phyloP scores from a whole-genome alignment of 495 filamentous ascomycete genomes.

The Cladorrhinum samala region DNA sequence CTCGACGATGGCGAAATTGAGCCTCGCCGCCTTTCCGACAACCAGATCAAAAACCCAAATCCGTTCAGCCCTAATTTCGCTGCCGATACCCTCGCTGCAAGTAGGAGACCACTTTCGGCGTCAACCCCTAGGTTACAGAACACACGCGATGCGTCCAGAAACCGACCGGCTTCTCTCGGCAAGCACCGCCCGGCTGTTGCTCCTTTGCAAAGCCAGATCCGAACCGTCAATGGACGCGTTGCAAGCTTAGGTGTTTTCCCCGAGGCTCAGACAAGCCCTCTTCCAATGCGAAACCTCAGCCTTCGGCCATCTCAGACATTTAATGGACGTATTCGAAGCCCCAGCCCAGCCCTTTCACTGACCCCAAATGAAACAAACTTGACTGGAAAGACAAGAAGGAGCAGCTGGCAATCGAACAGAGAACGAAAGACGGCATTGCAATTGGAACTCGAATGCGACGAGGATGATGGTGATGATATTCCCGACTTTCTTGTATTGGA shows the following conservation, averaged over 20 bases:
- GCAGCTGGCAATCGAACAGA: conserved; percentile 64
- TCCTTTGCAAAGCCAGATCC: conserved; percentile 25
- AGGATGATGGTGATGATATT: conserved; percentile 79
- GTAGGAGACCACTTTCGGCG: conserved; percentile 28
- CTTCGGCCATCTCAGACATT: conserved; percentile 29
- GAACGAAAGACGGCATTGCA: conserved; percentile 72
- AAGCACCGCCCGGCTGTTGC: conserved; percentile 23
- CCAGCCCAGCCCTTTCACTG: conserved; percentile 35
- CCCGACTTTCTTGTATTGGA: conserved; percentile 86
- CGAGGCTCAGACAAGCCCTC: conserved; percentile 27
- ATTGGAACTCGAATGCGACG: conserved; percentile 80
- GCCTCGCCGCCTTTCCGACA: conserved; percentile 36
- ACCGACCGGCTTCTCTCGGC: conserved; percentile 10
- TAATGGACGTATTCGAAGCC: conserved; percentile 30
- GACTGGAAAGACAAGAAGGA: conserved; percentile 44
- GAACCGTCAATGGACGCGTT: conserved; percentile 26
- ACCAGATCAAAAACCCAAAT: conserved; percentile 39
- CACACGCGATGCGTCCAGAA: conserved; percentile 21
- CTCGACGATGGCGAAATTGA: conserved; percentile 56
- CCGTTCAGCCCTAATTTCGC: conserved; percentile 38
- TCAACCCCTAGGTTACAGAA: conserved; percentile 28
- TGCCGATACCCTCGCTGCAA: conserved; percentile 35
- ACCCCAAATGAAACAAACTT: conserved; percentile 39
- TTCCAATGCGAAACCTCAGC: conserved; percentile 31
- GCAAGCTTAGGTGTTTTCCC: conserved; percentile 25